These are phyloP conservation scores for Cicer chorassanicum DNA, from an alignment of 306 rosid species.

Conservation along the genomic window DNA sequence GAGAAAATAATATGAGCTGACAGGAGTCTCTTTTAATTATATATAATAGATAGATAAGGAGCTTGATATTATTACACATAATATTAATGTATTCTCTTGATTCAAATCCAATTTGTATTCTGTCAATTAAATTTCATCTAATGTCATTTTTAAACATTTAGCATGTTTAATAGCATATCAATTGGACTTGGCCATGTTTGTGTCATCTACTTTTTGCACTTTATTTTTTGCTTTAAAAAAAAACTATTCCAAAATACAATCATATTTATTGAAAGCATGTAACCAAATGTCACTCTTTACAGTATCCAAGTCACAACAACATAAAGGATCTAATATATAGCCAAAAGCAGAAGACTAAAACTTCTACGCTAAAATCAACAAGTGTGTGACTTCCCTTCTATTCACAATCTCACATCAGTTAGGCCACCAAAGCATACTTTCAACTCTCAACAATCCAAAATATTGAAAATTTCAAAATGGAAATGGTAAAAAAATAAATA, in stretches of 20 bases:
- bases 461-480: constrained; percentile 39
- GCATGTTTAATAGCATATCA: too few species aligned
- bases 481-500: constrained; percentile 22
- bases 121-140: too few species aligned
- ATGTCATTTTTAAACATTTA: too few species aligned
- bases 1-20: too few species aligned
- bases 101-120: too few species aligned
- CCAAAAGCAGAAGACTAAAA: constrained; percentile 8
- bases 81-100: too few species aligned
- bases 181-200: too few species aligned
- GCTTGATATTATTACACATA: too few species aligned
- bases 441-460: constrained; percentile 15
- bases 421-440: not conserved
- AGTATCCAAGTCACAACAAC: not conserved
- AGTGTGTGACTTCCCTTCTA: not conserved
- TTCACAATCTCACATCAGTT: not conserved
- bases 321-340: not conserved
- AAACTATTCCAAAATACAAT: not conserved
- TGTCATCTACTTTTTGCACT: too few species aligned
- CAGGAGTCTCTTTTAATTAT: too few species aligned
- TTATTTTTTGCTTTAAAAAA: too few species aligned
- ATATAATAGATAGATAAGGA: too few species aligned
- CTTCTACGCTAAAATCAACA: not conserved
- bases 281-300: constrained; percentile 8
- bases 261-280: constrained; percentile 8